phyloP scores from a whole-genome alignment of 305 asterid species.

The Fraxinus xanthoxyloides region DNA sequence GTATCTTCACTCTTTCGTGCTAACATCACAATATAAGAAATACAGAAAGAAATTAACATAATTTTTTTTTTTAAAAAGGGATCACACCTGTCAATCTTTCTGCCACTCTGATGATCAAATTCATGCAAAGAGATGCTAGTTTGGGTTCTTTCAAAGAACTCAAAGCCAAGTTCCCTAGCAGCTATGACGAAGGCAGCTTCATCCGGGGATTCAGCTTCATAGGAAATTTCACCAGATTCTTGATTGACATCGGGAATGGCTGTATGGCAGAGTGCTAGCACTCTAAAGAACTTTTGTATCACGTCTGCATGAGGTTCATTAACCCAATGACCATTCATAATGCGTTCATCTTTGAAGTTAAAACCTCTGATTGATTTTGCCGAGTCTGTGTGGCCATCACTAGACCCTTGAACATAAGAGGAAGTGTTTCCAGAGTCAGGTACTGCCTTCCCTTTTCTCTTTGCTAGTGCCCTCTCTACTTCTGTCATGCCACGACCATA shows the following conservation, averaged over 20 bases:
- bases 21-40: neutral
- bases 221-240: conserved; percentile 60
- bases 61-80: conserved; percentile 5
- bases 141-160: conserved; percentile 83
- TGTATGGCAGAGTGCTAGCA: conserved; percentile 88
- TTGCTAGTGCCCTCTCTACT: conserved; percentile 77
- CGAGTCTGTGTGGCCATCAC: conserved; percentile 13
- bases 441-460: too few species aligned
- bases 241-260: conserved; percentile 82
- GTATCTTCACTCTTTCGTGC: neutral
- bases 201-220: conserved; percentile 99
- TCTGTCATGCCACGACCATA: conserved; percentile 95
- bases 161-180: conserved; percentile 90
- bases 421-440: too few species aligned
- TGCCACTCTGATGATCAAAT: conserved; percentile 53
- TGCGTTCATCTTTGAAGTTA: conserved; percentile 79
- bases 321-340: conserved; percentile 85
- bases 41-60: neutral
- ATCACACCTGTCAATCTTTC: conserved; percentile 65
- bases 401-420: conserved; percentile 22
- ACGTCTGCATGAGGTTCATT: conserved; percentile 54
- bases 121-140: conserved; percentile 76
- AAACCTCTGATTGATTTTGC: conserved; percentile 71
- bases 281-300: conserved; percentile 79
- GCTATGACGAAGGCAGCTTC: conserved; percentile 97